These are phyloP conservation scores for Cornus kousa DNA, from an alignment of 148 eudicot genomes.

Conservation along the genomic window DNA sequence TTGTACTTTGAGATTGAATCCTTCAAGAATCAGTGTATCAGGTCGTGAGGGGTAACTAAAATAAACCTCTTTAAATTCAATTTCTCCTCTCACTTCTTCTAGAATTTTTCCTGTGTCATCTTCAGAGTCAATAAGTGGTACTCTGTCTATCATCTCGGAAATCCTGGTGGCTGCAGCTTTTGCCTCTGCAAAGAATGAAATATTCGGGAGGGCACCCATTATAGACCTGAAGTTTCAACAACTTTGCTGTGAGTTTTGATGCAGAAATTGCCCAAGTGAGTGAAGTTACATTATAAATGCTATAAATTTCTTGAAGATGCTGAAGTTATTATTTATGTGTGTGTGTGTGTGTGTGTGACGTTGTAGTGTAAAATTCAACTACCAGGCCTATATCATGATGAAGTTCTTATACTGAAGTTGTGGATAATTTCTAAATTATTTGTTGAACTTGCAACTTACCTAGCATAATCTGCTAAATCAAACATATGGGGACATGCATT, in stretches of 20 bases:
- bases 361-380: background rate
- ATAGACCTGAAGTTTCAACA: conserved; percentile 19
- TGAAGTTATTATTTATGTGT: background rate
- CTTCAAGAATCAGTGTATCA: conserved; percentile 29
- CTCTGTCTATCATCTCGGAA: conserved; percentile 31
- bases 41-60: conserved; percentile 44
- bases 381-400: background rate
- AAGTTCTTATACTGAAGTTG: background rate
- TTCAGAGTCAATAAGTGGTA: conserved; percentile 29
- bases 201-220: conserved; percentile 37
- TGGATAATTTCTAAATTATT: background rate
- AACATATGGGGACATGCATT: background rate
- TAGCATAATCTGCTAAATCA: too few species aligned
- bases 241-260: background rate
- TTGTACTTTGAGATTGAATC: conserved; percentile 33
- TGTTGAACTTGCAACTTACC: background rate
- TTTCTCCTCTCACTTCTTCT: conserved; percentile 28
- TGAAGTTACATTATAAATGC: background rate
- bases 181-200: conserved; percentile 41
- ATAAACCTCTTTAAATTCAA: conserved; percentile 38
- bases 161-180: conserved; percentile 33
- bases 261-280: background rate
- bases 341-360: too few species aligned
- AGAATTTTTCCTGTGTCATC: conserved; percentile 25
- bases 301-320: background rate